phyloP scores from a whole-genome alignment of 225 moss, liverwort and hornwort species.

The Pseudisothecium myosuroides region DNA sequence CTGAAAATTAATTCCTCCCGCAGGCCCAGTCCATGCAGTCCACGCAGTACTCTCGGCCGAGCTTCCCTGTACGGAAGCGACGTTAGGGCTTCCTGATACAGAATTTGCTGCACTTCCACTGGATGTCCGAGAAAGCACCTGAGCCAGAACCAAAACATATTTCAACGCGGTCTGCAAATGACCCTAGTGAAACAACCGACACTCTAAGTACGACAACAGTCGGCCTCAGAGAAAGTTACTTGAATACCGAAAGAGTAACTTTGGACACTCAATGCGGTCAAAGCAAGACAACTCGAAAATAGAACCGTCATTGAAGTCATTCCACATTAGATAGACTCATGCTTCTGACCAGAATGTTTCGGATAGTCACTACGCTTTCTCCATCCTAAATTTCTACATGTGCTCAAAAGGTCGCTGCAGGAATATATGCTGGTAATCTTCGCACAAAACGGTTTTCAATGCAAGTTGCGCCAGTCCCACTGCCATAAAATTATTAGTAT shows the following conservation, averaged over 20 bases:
- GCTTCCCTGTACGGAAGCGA: slow-evolving; percentile 56
- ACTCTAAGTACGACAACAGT: not conserved
- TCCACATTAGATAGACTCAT: not conserved
- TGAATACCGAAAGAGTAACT: not conserved
- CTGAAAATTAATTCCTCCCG: slow-evolving; percentile 67
- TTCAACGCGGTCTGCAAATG: not conserved
- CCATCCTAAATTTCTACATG: not conserved
- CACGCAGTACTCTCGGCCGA: slow-evolving; percentile 39
- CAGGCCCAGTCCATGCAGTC: slow-evolving; percentile 22
- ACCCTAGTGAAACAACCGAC: not conserved
- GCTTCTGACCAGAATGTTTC: not conserved
- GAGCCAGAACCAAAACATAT: slow-evolving; percentile 16
- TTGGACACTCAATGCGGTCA: not conserved
- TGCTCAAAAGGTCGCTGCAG: not conserved
- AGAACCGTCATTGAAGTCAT: not conserved
- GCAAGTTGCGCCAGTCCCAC: not conserved
- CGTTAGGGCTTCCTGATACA: slow-evolving; percentile 48
- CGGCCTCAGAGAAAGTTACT: not conserved
- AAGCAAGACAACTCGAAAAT: not conserved
- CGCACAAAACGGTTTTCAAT: not conserved
- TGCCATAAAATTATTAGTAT: not conserved
- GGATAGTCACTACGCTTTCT: not conserved
- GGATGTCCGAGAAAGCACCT: slow-evolving; percentile 73
- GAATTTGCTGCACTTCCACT: slow-evolving; percentile 73
- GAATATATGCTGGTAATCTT: not conserved